phyloP scores from a whole-genome alignment of 257 asterid genomes.

The Lycium ferocissimum region DNA sequence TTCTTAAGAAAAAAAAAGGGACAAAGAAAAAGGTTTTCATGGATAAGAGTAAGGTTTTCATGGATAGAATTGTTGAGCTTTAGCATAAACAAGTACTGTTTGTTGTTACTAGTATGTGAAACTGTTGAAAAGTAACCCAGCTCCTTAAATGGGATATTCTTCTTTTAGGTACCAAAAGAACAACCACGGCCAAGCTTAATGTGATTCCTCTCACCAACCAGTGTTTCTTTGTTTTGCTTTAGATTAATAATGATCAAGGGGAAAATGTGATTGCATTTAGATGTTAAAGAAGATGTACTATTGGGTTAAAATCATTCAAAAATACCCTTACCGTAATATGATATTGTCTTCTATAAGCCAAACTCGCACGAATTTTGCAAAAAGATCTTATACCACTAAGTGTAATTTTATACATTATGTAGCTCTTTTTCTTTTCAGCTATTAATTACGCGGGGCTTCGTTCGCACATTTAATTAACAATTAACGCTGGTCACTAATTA shows the following conservation, averaged over 20 bases:
- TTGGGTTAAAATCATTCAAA: neutral
- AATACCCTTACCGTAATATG: neutral
- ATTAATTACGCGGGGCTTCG: no score
- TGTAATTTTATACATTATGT: no score
- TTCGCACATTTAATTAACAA: no score
- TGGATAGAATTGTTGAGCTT: neutral
- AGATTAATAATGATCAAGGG: neutral
- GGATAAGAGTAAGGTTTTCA: neutral
- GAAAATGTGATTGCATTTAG: neutral
- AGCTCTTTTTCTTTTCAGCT: no score
- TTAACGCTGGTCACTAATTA: neutral
- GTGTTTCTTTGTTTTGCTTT: neutral
- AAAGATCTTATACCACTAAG: neutral
- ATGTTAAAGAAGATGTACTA: neutral
- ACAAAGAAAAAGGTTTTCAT: neutral
- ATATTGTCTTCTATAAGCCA: neutral
- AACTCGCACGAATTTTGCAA: no score
- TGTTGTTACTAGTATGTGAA: neutral
- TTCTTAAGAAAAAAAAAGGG: neutral
- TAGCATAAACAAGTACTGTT: neutral
- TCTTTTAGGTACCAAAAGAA: conserved; percentile 29
- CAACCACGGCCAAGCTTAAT: neutral
- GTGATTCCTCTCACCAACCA: neutral
- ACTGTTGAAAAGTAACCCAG: neutral
- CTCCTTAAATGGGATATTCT: conserved; percentile 16